Evolutionary conservation across 2,329 filamentous ascomycete species (phyloP).

Genomic region (Stagonosporopsis vannaccii): DNA sequence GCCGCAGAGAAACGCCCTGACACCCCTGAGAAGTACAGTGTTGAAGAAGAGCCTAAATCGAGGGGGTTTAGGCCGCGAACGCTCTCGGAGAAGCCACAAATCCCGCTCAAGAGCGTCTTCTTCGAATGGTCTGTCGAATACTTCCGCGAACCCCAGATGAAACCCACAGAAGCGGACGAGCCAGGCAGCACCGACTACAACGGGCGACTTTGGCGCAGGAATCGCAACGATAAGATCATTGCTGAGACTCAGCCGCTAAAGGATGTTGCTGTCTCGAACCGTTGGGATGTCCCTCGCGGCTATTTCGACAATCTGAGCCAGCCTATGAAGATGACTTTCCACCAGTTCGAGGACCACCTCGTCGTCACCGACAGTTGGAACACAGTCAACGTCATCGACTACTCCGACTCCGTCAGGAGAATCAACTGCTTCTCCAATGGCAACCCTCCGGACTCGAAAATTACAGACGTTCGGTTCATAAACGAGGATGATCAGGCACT

Average conservation of each 20-base stretch:
- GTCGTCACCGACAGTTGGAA: conserved; percentile 93
- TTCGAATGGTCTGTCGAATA: conserved; percentile 96
- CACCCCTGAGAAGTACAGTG: conserved; percentile 70
- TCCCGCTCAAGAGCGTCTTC: conserved; percentile 84
- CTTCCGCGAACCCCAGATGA: conserved; percentile 98
- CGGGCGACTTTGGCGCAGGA: conserved; percentile 87
- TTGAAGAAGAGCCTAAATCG: conserved; percentile 79
- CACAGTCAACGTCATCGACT: conserved; percentile 90
- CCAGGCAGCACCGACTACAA: conserved; percentile 97
- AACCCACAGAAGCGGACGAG: conserved; percentile 92
- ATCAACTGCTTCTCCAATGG: conserved; percentile 91
- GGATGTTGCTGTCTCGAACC: conserved; percentile 80
- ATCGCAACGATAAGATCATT: conserved; percentile 91
- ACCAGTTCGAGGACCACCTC: conserved; percentile 96
- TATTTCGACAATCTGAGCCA: conserved; percentile 90
- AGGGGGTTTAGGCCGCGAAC: conserved; percentile 74
- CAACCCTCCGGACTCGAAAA: conserved; percentile 87
- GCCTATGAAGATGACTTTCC: conserved; percentile 91
- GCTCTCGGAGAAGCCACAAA: conserved; percentile 63
- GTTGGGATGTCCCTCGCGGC: conserved; percentile 83
- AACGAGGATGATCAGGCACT: conserved; percentile 98
- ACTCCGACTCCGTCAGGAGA: conserved; percentile 64
- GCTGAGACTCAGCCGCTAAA: conserved; percentile 94
- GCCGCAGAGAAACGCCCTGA: conserved; percentile 76
- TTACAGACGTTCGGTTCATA: conserved; percentile 95